Conservation (phyloP, 2,329 filamentous ascomycete genomes). For the Aspergillus sp. region DNA sequence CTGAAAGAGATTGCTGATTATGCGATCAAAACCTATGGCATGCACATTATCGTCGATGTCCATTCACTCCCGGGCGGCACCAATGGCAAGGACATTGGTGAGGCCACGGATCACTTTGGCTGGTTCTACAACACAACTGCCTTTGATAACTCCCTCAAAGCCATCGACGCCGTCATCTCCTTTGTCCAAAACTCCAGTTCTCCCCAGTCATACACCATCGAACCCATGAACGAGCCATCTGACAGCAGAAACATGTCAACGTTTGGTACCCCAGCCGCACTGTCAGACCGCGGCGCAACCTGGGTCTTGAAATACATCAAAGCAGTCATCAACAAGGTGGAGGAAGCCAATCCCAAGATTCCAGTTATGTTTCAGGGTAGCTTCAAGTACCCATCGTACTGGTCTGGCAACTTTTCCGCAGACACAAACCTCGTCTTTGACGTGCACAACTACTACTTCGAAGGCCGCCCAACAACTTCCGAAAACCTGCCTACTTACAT, state of each 20-base stretch:
- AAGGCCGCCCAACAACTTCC: slow-evolving; percentile 10
- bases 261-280: slow-evolving; percentile 18
- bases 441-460: slow-evolving; percentile 21
- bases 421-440: slow-evolving; percentile 20
- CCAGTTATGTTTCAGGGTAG: slow-evolving; percentile 23
- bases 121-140: slow-evolving; percentile 22
- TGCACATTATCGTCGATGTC: slow-evolving; percentile 23
- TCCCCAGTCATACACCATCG: slow-evolving; percentile 17
- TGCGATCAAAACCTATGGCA: slow-evolving; percentile 16
- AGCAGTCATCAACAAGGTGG: slow-evolving; percentile 13
- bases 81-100: slow-evolving; percentile 21
- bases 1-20: slow-evolving; percentile 16
- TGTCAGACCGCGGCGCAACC: slow-evolving; percentile 15
- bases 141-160: slow-evolving; percentile 16
- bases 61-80: slow-evolving; percentile 22
- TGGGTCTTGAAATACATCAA: slow-evolving; percentile 20
- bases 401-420: slow-evolving; percentile 11
- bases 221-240: slow-evolving; percentile 23
- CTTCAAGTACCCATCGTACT: slow-evolving; percentile 18
- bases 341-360: slow-evolving; percentile 9
- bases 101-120: slow-evolving; percentile 16
- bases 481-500: slow-evolving; percentile 13
- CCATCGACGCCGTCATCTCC: slow-evolving; percentile 13
- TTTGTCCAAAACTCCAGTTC: slow-evolving; percentile 14
- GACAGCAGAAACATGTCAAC: slow-evolving; percentile 15